Conservation (phyloP, 306 rosid species). For the Fragaria iinumae region DNA sequence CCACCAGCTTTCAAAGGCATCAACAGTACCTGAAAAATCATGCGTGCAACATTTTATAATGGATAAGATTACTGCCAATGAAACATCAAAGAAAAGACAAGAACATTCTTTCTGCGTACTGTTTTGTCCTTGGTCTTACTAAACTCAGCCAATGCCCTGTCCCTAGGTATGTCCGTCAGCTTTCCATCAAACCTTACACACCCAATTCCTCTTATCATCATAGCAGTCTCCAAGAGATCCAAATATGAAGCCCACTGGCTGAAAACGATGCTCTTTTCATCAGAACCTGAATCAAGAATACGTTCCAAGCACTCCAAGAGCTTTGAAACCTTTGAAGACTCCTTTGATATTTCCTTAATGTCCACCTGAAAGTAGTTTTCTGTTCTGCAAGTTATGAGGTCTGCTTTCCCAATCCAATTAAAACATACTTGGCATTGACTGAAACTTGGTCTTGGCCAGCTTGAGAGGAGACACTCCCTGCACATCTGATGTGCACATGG, state of each 20-base stretch:
- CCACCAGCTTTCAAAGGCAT: conserved; percentile 84
- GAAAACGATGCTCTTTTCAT: conserved; percentile 75
- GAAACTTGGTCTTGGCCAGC: conserved; percentile 54
- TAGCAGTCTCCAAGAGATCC: conserved; percentile 63
- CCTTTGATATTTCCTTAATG: conserved; percentile 58
- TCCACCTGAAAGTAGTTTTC: conserved; percentile 55
- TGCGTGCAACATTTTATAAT: not conserved
- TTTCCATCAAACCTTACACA: conserved; percentile 68
- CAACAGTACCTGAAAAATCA: conserved; percentile 59
- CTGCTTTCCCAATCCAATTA: conserved; percentile 41
- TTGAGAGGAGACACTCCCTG: conserved; percentile 67
- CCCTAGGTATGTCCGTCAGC: conserved; percentile 61
- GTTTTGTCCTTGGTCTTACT: conserved; percentile 41
- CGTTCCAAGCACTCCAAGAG: conserved; percentile 56
- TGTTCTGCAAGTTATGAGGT: conserved; percentile 58
- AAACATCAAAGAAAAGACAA: not conserved
- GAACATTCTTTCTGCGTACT: conserved; percentile 34
- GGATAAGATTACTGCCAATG: not conserved
- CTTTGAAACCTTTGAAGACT: conserved; percentile 70
- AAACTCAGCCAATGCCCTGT: conserved; percentile 63
- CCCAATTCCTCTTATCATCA: conserved; percentile 49
- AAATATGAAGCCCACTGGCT: conserved; percentile 83
- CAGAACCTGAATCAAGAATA: conserved; percentile 30
- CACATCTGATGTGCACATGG: conserved; percentile 89
- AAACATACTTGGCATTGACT: conserved; percentile 76